phyloP scores from a whole-genome alignment of 1,284 basidiomycete genomes.

The Phellopilus nigrolimitatus region DNA sequence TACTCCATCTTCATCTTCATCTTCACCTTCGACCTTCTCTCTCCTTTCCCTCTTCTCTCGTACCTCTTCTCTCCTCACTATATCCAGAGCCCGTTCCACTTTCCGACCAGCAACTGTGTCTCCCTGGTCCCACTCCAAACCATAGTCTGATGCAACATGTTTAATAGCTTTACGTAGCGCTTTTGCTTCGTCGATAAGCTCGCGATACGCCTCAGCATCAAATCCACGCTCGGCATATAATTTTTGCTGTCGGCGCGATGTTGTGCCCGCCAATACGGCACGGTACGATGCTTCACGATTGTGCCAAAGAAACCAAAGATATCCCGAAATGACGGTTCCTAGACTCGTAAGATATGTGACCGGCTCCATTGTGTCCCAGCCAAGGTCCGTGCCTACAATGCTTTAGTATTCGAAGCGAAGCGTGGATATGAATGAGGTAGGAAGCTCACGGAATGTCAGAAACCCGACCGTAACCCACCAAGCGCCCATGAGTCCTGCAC shows the following conservation, averaged over 20 bases:
- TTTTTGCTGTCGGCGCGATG: slow-evolving; percentile 41
- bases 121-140: slow-evolving; percentile 25
- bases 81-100: slow-evolving; percentile 12
- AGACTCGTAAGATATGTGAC: slow-evolving; percentile 61
- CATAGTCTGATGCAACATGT: slow-evolving; percentile 60
- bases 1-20: slow-evolving; percentile 5
- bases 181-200: slow-evolving; percentile 49
- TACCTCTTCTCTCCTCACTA: slow-evolving; percentile 16
- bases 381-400: slow-evolving; percentile 27
- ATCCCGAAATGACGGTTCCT: slow-evolving; percentile 54
- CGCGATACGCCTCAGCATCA: slow-evolving; percentile 58
- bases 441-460: slow-evolving; percentile 57
- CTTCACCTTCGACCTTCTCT: slow-evolving; percentile 1
- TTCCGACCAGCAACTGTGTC: slow-evolving; percentile 12
- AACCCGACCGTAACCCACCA: slow-evolving; percentile 63
- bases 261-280: slow-evolving; percentile 46
- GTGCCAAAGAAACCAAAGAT: slow-evolving; percentile 61
- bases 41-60: slow-evolving; percentile 6
- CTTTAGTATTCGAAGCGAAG: slow-evolving; percentile 21
- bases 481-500: slow-evolving; percentile 51
- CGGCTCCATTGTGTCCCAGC: slow-evolving; percentile 68
- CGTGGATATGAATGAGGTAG: neutral
- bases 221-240: slow-evolving; percentile 57
- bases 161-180: slow-evolving; percentile 48
- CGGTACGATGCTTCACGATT: slow-evolving; percentile 68